Percentiles rank a stretch among this genome's conserved stretches.
These are phyloP conservation scores for Claviceps pusilla DNA, from an alignment of 2,329 filamentous ascomycete genomes.

Conservation along the genomic window DNA sequence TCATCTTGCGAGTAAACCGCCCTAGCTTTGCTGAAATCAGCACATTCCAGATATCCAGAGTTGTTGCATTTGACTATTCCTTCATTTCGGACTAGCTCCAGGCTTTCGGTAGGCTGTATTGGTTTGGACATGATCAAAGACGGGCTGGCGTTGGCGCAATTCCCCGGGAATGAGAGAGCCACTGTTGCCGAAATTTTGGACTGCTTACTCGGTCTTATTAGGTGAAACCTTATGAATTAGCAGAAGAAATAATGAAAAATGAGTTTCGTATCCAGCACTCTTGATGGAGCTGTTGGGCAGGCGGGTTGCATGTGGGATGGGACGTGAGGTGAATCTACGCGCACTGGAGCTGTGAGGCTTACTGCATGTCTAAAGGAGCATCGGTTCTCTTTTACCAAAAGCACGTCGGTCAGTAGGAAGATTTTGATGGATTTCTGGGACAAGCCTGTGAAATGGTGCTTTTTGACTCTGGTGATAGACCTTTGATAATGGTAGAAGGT, in stretches of 20 bases:
- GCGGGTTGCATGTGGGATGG: background rate
- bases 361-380: too few relatives aligned
- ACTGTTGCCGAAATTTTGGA: background rate
- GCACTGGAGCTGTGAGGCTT: too few relatives aligned
- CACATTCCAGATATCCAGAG: too few relatives aligned
- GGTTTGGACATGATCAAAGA: background rate
- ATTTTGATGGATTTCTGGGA: too few relatives aligned
- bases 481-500: too few relatives aligned
- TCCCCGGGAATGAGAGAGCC: background rate
- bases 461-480: too few relatives aligned
- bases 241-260: background rate
- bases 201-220: background rate
- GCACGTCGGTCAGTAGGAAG: too few relatives aligned
- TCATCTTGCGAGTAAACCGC: too few relatives aligned
- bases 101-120: background rate
- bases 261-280: background rate
- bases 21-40: background rate
- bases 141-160: background rate
- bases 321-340: too few relatives aligned
- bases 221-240: background rate
- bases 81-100: background rate
- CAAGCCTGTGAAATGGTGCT: too few relatives aligned
- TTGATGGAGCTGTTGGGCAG: background rate
- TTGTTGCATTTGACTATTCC: background rate
- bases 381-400: too few relatives aligned